These are phyloP conservation scores for Ustilago nuda DNA, from an alignment of 1,284 basidiomycete genomes.

Conservation along the genomic window DNA sequence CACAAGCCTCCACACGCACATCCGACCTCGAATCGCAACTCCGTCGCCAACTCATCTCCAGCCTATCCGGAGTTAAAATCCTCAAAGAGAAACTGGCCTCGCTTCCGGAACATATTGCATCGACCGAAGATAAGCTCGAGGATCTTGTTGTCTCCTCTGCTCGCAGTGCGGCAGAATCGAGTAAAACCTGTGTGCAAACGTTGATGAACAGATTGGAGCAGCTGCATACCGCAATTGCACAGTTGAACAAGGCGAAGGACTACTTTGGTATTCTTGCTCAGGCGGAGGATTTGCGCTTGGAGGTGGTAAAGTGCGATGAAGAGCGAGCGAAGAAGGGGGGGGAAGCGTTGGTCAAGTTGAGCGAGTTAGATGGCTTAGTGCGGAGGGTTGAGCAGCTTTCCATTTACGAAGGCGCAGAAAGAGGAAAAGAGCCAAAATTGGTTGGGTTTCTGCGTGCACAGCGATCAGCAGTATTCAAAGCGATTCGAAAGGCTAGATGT, in stretches of 20 bases:
- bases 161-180: constrained; percentile 16
- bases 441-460: constrained; percentile 52
- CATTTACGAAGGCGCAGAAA: neutral
- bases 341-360: constrained; percentile 19
- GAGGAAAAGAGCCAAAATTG: constrained; percentile 17
- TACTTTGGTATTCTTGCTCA: constrained; percentile 54
- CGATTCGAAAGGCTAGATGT: constrained; percentile 30
- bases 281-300: constrained; percentile 49
- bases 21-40: constrained; percentile 34
- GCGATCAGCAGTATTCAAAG: constrained; percentile 36
- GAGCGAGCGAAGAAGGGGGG: constrained; percentile 10
- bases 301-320: constrained; percentile 14
- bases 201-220: constrained; percentile 34
- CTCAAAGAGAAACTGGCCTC: constrained; percentile 30
- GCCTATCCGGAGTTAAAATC: constrained; percentile 28
- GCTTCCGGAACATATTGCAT: constrained; percentile 43
- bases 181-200: constrained; percentile 18
- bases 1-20: constrained; percentile 11
- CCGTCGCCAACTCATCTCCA: constrained; percentile 35
- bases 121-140: constrained; percentile 45
- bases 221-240: constrained; percentile 38
- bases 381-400: constrained; percentile 31
- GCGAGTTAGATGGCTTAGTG: constrained; percentile 34
- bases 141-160: constrained; percentile 31
- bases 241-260: constrained; percentile 43